Conservation (phyloP, 176 grass and related monocot genomes). For the Thalia dealbata region DNA sequence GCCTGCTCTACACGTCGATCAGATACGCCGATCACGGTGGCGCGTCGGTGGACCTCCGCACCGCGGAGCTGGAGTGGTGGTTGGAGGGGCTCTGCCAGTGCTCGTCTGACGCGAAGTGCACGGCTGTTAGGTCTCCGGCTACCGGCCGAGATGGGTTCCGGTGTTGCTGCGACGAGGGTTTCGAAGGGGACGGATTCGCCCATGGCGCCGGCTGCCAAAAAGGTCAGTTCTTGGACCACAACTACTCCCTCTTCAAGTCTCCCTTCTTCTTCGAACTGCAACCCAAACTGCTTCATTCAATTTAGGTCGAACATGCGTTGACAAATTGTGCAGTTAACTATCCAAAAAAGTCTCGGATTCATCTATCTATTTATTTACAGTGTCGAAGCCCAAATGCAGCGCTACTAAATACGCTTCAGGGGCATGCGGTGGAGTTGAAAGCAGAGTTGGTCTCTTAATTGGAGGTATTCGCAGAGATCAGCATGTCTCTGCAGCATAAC, state of each 20-base stretch:
- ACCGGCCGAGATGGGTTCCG: background rate
- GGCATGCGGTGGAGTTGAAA: background rate
- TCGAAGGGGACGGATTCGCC: constrained; percentile 3
- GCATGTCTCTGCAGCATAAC: background rate
- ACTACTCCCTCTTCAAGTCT: too few relatives aligned
- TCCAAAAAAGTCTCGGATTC: background rate
- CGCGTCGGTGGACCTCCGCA: background rate
- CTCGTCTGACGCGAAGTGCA: background rate
- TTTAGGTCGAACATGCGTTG: background rate
- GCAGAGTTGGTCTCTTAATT: background rate
- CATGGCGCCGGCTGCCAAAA: background rate
- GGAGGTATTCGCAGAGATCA: background rate
- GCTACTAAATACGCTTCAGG: too few relatives aligned
- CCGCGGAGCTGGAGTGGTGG: constrained; percentile 9
- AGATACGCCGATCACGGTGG: background rate
- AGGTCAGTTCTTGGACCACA: background rate
- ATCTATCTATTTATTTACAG: background rate
- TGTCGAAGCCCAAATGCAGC: too few relatives aligned
- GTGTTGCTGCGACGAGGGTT: background rate
- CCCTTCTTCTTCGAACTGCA: too few relatives aligned
- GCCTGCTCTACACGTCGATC: background rate
- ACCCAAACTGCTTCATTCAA: background rate
- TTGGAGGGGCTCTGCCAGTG: background rate
- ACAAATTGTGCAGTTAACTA: background rate
- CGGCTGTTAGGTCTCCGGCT: background rate